Base-by-base conservation (phyloP, 257 asterid genomes). In the Cordia subcordata region DNA sequence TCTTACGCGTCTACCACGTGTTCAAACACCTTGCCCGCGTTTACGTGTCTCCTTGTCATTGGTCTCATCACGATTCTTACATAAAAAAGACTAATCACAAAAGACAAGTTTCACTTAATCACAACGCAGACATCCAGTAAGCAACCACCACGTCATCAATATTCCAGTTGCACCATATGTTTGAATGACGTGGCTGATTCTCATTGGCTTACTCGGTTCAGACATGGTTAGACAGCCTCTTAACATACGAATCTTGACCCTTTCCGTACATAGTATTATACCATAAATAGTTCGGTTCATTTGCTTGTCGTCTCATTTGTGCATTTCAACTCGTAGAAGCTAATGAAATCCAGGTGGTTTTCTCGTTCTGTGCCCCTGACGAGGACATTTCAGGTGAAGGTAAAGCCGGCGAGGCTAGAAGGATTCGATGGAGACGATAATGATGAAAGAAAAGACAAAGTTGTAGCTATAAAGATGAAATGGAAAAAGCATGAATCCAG, bases 1-100 rank as follows among this genome's bases (percentile, higher is more conserved):
- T 65, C 65, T 22, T 66, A 85, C 82, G 90, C 81, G 60, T 70
- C 4, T 63, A 35, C 23, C 94, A 86, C 92, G 92, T 86, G 95
- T 63, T 57, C 49, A 74, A 73, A 83, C 74, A 69, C 83, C 74
- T 68, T 57, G 15, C 40, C 86, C 75, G 69, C 64, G 75, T 68
- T 78, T 62, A 75, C 80, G 73, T 75, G 80, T 71, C 67, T 13
- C 50, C 40, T 15, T 64, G 20, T 50, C 54, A 51, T 69, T 33
- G 58, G 75, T 49, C 20, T 45, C 38, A 58, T 13, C 37, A 71
- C 72, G 16, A 37, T 45, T 53, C 39, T 17, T 20, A 8, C 61
- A 45, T 23, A 23, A 40, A n/a, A 16, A 5, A 10, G 17, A 57
- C 61, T 27, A 51, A 42, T 51, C 44, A 13, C 13, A 57, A 20